Conservation (phyloP, 371 early-diverging fungal species). For the Phascolomyces articulosus region DNA sequence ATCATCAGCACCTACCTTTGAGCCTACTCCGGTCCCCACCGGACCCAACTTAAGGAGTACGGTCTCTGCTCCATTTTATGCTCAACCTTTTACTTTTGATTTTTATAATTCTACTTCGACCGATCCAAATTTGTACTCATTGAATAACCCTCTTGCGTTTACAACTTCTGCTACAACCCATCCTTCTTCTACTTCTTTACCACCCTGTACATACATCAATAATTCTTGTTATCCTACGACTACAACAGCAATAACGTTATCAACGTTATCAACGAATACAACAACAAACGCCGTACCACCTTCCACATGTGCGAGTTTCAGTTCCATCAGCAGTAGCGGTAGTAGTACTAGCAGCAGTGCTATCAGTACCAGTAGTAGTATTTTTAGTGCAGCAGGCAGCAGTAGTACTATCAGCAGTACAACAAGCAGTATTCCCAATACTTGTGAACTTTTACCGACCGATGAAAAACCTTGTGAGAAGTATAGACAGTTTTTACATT, state of each 20-base stretch:
- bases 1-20: conserved; percentile 18
- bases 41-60: conserved; percentile 9
- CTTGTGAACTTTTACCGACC: neutral
- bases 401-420: neutral
- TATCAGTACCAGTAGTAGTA: neutral
- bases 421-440: neutral
- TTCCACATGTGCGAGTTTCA: too few relatives aligned
- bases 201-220: neutral
- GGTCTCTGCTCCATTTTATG: conserved; percentile 8
- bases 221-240: neutral
- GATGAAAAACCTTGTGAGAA: conserved; percentile 22
- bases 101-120: conserved; percentile 2
- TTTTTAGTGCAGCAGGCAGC: neutral
- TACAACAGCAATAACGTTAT: conserved; percentile 14
- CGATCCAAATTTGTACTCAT: conserved; percentile 16
- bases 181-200: neutral
- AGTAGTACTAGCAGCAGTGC: neutral
- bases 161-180: too few relatives aligned
- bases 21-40: conserved; percentile 10
- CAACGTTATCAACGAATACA: conserved; percentile 11
- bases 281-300: too few relatives aligned
- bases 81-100: conserved; percentile 8
- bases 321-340: too few relatives aligned
- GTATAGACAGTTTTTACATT: conserved; percentile 21
- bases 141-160: conserved; percentile 8